phyloP scores from a whole-genome alignment of 345 rosid genomes.

The Euphorbia lathyris region DNA sequence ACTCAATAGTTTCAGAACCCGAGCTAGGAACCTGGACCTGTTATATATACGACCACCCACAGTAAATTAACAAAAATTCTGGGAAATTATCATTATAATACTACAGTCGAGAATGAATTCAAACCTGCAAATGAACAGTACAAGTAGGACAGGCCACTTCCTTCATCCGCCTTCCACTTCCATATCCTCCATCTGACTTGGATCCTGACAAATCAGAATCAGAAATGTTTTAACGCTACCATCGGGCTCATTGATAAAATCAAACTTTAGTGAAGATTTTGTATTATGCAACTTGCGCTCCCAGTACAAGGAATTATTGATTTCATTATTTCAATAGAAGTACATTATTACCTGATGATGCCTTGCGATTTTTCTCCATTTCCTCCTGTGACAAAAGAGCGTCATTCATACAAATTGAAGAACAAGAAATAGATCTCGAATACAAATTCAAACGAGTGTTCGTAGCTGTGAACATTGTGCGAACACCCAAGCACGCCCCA shows the following conservation, averaged over 20 bases:
- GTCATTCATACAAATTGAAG: slow-evolving; percentile 10
- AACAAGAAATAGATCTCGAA: neutral
- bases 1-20: slow-evolving; percentile 98
- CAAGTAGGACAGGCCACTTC: slow-evolving; percentile 99
- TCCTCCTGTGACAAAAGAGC: slow-evolving; percentile 75
- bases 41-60: slow-evolving; percentile 7
- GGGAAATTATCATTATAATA: neutral
- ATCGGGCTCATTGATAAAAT: too few species aligned
- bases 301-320: too few species aligned
- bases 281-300: neutral
- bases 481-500: neutral
- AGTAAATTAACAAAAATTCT: neutral
- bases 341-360: slow-evolving; percentile 59
- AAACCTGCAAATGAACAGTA: slow-evolving; percentile 95
- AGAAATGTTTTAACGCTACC: too few species aligned
- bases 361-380: slow-evolving; percentile 83
- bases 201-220: slow-evolving; percentile 41
- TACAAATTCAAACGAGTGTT: neutral
- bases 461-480: neutral
- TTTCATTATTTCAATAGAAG: too few species aligned
- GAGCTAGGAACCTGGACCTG: slow-evolving; percentile 99
- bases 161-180: slow-evolving; percentile 83
- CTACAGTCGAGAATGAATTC: slow-evolving; percentile 11
- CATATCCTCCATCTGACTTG: slow-evolving; percentile 48
- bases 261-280: too few species aligned